Evolutionary conservation across 1,284 basidiomycete genomes (phyloP).

Genomic region (Apiotrichum sp.): DNA sequence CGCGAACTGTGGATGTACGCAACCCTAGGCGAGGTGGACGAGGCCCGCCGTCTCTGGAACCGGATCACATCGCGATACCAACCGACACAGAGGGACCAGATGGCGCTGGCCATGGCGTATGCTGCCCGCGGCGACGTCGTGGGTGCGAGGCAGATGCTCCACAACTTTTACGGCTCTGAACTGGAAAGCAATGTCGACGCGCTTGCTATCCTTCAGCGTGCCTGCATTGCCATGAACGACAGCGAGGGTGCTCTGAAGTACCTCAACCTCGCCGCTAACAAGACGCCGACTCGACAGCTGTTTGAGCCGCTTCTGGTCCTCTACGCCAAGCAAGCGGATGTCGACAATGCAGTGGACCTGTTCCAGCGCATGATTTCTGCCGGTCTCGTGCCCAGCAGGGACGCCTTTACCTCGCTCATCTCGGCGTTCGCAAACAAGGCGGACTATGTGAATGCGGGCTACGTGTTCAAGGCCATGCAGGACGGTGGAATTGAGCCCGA

Average conservation of each 20-base stretch:
- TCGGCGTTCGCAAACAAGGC: slow-evolving; percentile 59
- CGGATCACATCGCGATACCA: slow-evolving; percentile 5
- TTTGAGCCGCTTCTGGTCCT: slow-evolving; percentile 57
- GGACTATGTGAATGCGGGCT: slow-evolving; percentile 64
- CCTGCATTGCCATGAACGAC: slow-evolving; percentile 18
- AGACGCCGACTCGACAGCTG: slow-evolving; percentile 11
- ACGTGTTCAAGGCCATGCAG: slow-evolving; percentile 54
- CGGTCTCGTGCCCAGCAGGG: slow-evolving; percentile 52
- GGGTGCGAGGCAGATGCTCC: not conserved
- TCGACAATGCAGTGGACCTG: slow-evolving; percentile 55
- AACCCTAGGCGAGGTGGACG: slow-evolving; percentile 1
- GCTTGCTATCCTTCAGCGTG: slow-evolving; percentile 19
- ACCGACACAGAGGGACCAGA: slow-evolving; percentile 2
- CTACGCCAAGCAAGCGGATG: slow-evolving; percentile 57
- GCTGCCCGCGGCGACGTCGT: slow-evolving; percentile 4
- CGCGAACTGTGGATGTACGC: slow-evolving; percentile 12
- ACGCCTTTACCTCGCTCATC: slow-evolving; percentile 65
- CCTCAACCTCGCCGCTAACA: slow-evolving; percentile 11
- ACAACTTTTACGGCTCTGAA: not conserved
- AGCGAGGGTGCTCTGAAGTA: slow-evolving; percentile 11
- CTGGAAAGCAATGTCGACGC: slow-evolving; percentile 4
- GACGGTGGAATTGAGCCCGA: slow-evolving; percentile 57
- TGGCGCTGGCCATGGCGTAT: slow-evolving; percentile 4
- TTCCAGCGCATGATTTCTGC: slow-evolving; percentile 60
- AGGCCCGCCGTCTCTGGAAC: slow-evolving; percentile 6